phyloP scores from a whole-genome alignment of 1,284 basidiomycete genomes.

The Trichosporon asahii region DNA sequence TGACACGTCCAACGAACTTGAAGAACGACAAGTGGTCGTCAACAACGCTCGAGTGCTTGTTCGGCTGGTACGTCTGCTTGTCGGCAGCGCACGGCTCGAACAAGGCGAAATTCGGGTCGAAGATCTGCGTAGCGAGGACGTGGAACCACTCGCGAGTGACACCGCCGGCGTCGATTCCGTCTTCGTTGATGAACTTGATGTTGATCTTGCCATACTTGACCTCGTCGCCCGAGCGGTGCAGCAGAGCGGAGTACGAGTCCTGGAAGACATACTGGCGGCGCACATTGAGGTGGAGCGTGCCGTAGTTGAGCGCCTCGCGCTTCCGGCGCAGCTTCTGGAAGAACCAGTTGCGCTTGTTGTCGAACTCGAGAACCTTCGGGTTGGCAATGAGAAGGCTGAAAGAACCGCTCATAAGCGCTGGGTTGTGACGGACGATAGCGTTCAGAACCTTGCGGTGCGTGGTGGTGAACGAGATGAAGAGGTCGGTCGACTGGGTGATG shows the following conservation, averaged over 20 bases:
- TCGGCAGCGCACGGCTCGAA: conserved; percentile 98
- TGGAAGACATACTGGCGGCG: conserved; percentile 92
- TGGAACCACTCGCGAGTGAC: conserved; percentile 99
- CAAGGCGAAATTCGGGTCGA: conserved; percentile 92
- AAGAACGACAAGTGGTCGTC: conserved; percentile 95
- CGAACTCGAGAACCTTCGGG: conserved; percentile 95
- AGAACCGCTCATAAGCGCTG: conserved; percentile 94
- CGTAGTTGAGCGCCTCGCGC: conserved; percentile 65
- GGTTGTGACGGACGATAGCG: conserved; percentile 96
- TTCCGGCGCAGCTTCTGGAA: conserved; percentile 91
- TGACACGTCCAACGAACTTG: conserved; percentile 97
- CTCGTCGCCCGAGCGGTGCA: conserved; percentile 87
- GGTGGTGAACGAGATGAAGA: conserved; percentile 93
- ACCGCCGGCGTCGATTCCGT: conserved; percentile 97
- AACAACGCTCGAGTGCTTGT: conserved; percentile 77
- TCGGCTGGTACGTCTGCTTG: conserved; percentile 90
- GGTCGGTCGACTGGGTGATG: conserved; percentile 57
- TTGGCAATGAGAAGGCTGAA: conserved; percentile 96
- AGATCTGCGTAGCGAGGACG: conserved; percentile 96
- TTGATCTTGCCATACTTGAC: conserved; percentile 98
- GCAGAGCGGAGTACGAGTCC: conserved; percentile 90
- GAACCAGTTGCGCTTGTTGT: conserved; percentile 99
- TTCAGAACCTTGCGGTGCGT: conserved; percentile 92
- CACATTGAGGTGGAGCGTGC: conserved; percentile 85
- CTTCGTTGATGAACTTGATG: conserved; percentile 94